Evolutionary conservation across 192 early-diverging fungal species (phyloP), one percentile per base, ranked within the genome.

Genomic region (Funneliformis mosseae): DNA sequence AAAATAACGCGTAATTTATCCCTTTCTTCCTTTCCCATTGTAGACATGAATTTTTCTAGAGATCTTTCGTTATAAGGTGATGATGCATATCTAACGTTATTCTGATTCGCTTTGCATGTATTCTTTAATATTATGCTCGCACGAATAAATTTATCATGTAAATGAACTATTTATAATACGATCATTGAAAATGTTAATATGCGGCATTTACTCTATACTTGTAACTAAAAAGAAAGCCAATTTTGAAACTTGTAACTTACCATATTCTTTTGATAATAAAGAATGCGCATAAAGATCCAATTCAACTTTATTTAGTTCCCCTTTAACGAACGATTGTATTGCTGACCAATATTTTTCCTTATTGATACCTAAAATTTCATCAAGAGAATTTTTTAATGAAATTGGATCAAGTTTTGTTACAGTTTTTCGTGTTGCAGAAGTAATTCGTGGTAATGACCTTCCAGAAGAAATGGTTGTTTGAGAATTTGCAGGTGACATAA

Each of bases 131-230:
- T 55, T 4, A 70, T 70, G 23, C 68, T 70, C 7, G 39, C 68
- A 43, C 39, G 68, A 70, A 70, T 70, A 42, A 70, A 70, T 9
- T 70, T n/a, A 21, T 70, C 68, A n/a, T 70, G 68, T 43, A 70
- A n/a, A 41, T 70, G 38, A 11, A n/a, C 68, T 70, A 70, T 68
- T n/a, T 25, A 67, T 33, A 14, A 10, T 21, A 21, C 33, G 12
- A 45, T 2, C 4, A 9, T 66, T 28, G 25, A 66, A 1, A 41
- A 70, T n/a, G 33, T 27, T 21, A 33, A 18, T 38, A 67, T 38
- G 8, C 7, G 11, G 2, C 18, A 1, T 55, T 55, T 5, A 12
- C 23, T 27, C 12, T 8, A 33, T 64, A 27, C 23, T 27, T 12
- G 27, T 28, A 64, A 66, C 3, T 33, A 27, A n/a, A 27, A 66